Evolutionary conservation across 2,329 filamentous ascomycete genomes (phyloP), one percentile per base, ranked within the genome.

Genomic region (Clarireedia paspali): DNA sequence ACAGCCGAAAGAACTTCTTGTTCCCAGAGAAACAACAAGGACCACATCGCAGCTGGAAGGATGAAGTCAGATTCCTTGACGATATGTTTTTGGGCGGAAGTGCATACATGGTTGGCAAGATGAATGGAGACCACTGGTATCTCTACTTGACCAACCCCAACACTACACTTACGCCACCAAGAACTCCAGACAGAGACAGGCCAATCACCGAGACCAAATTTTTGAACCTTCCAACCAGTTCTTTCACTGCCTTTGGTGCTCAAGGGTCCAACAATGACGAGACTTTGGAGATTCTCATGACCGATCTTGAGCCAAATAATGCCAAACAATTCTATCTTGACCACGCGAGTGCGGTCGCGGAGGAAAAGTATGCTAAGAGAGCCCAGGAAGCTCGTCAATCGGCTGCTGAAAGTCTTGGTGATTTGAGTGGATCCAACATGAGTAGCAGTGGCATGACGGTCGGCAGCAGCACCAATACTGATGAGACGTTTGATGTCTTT

Each of bases 41-140:
- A 6, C 94, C 94, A 54, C 94, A 99, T 73, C 87, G 91, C 60
- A 97, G 91, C 83, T 99, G 94, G 94, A 88, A 91, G 64, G 88
- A 96, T 70, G 94, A 99, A 71, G 92, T 97, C 68, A 87, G 86
- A 66, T 95, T 87, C 66, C 80, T 99, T 60, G 94, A 99, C 74
- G 87, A 88, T 70, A 89, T 91, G 72, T 96, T 99, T 70, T 79
- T 88, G 59, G 87, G 89, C 56, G 94, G 94, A 55, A 97, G 92
- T 72, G 94, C 94, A 50, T 99, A 99, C 73, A 96, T 97, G 91
- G 95, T 99, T 63, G 94, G 94, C 68, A 97, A 96, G 76, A 97
- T 97, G 92, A 99, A 99, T 66, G 92, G 94, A 57, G 94, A 99
- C 72, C 94, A 99, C 67, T 99, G 94, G 94, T 97, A 97, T 71